Percentiles rank a stretch among this genome's conserved stretches.
Evolutionary conservation across 176 grass and related monocot species (phyloP).

Genomic region (Stipa capillata): DNA sequence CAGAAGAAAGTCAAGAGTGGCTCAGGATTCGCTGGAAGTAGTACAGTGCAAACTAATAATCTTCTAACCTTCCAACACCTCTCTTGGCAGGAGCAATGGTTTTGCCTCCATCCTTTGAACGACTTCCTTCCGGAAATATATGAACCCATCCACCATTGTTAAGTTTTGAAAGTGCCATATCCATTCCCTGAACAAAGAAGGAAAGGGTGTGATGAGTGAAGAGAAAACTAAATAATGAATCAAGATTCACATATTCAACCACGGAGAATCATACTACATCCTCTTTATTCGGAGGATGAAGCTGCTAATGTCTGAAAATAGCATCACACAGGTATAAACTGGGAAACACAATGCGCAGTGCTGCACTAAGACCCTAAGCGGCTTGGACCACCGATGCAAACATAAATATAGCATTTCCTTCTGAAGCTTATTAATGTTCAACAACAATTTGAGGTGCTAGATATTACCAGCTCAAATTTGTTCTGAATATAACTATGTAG

Average conservation of each 20-base stretch:
- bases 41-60: not conserved
- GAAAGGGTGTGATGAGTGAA: not conserved
- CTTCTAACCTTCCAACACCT: conserved; percentile 85
- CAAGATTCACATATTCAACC: not conserved
- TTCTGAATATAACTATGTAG: not conserved
- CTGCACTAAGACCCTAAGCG: not conserved
- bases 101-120: conserved; percentile 85
- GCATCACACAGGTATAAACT: not conserved
- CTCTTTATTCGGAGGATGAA: not conserved
- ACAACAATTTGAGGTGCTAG: not conserved
- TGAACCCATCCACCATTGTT: conserved; percentile 98
- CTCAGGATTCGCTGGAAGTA: not conserved
- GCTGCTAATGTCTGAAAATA: not conserved
- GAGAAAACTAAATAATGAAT: not conserved
- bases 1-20: not conserved
- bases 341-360: not conserved
- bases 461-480: not conserved
- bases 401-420: not conserved
- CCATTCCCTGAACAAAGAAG: conserved; percentile 63
- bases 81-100: conserved; percentile 80
- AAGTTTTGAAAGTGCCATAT: conserved; percentile 82
- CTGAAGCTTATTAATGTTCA: not conserved
- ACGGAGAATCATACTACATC: not conserved
- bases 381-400: not conserved
- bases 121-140: conserved; percentile 98